Conservation (phyloP, 1,284 basidiomycete species). For the Cerioporus squamosus region DNA sequence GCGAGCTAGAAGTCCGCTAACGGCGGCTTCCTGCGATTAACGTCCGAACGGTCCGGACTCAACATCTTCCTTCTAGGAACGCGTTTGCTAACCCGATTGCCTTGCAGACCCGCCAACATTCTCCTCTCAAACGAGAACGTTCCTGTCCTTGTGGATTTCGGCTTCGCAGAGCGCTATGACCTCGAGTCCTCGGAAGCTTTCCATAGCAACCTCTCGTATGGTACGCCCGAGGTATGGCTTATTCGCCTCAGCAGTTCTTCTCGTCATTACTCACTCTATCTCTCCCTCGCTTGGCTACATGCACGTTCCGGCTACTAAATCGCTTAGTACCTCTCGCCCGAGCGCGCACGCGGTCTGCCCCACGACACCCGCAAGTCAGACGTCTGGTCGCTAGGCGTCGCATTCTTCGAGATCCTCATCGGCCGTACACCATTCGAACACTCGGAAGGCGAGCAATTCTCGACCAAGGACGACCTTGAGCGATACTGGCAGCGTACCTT, state of each 20-base stretch:
- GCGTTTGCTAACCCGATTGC: background rate
- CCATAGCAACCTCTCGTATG: conserved; percentile 83
- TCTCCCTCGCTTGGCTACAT: background rate
- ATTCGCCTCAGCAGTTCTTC: background rate
- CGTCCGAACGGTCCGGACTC: too few relatives aligned
- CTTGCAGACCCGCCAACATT: conserved; percentile 81
- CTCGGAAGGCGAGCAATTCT: conserved; percentile 79
- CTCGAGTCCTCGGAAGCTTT: conserved; percentile 66
- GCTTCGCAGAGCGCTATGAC: conserved; percentile 87
- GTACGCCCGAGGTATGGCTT: conserved; percentile 79
- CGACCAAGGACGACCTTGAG: conserved; percentile 82
- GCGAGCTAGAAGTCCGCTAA: too few relatives aligned
- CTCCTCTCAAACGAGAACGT: conserved; percentile 74
- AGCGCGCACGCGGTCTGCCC: conserved; percentile 81
- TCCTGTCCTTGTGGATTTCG: conserved; percentile 90
- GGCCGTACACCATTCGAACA: conserved; percentile 93
- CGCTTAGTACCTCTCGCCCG: conserved; percentile 82
- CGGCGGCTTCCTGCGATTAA: too few relatives aligned
- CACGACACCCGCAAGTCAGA: conserved; percentile 95
- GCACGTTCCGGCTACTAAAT: background rate
- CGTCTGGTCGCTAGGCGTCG: conserved; percentile 91
- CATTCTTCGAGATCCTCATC: conserved; percentile 90
- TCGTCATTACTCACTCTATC: background rate
- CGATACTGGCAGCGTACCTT: conserved; percentile 84
- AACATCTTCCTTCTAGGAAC: too few relatives aligned